Conservation (phyloP, 495 filamentous ascomycete species). For the Sphaerosporella brunnea region DNA sequence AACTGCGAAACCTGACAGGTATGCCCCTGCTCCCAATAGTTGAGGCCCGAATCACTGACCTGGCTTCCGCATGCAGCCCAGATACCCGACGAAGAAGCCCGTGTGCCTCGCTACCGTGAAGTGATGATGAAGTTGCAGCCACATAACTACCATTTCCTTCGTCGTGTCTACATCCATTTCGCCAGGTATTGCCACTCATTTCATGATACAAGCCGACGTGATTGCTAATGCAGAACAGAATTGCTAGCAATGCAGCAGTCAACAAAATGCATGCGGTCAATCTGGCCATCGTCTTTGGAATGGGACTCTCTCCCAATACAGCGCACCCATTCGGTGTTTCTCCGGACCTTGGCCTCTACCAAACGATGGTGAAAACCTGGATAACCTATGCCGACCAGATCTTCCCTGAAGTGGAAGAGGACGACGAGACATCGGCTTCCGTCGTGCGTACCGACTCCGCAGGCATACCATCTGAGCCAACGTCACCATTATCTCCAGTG, state of each 20-base stretch:
- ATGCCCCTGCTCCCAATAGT: neutral
- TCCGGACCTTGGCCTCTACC: conserved; percentile 24
- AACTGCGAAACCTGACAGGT: conserved; percentile 24
- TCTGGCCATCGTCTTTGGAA: conserved; percentile 27
- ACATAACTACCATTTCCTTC: conserved; percentile 25
- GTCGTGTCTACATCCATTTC: conserved; percentile 26
- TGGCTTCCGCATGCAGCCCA: conserved; percentile 9
- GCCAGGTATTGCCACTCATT: conserved; percentile 11
- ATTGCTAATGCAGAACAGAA: conserved; percentile 15
- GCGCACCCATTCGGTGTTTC: conserved; percentile 22
- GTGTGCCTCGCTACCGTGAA: conserved; percentile 19
- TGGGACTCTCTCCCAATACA: conserved; percentile 24
- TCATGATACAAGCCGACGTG: neutral
- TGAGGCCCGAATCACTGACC: neutral
- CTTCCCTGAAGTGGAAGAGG: conserved; percentile 16
- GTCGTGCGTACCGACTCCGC: neutral
- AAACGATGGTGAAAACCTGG: conserved; percentile 26
- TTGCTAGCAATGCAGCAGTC: conserved; percentile 19
- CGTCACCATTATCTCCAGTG: neutral
- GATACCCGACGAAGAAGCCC: conserved; percentile 24
- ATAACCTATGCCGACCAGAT: conserved; percentile 21
- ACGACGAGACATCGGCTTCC: neutral
- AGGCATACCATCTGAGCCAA: neutral
- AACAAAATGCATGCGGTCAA: conserved; percentile 28
- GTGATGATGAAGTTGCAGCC: conserved; percentile 22